Conservation (phyloP, 805 yeast genomes). For the Wickerhamomyces queroliae region DNA sequence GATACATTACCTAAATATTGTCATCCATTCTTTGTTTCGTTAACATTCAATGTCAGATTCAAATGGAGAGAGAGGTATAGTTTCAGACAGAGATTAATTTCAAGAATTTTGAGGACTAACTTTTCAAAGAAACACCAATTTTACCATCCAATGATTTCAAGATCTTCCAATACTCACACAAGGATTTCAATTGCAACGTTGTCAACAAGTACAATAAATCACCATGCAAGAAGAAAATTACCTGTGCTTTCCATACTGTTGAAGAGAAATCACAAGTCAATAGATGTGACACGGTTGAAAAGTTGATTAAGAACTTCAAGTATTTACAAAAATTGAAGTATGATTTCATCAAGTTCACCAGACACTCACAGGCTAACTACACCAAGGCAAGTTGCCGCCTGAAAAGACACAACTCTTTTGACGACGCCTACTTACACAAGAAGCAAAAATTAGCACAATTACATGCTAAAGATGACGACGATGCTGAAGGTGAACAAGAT, state of each 20-base stretch:
- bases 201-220: background rate
- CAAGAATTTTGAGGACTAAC: conserved; percentile 11
- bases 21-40: no score
- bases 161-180: conserved; percentile 6
- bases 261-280: background rate
- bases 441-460: no score
- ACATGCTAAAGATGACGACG: background rate
- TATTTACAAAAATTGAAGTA: conserved; percentile 26
- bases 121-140: conserved; percentile 6
- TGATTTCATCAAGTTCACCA: background rate
- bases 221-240: conserved; percentile 1
- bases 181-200: background rate
- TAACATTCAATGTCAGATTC: no score
- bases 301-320: conserved; percentile 21
- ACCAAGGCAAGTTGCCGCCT: background rate
- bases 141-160: conserved; percentile 4
- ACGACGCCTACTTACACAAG: background rate
- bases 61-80: no score
- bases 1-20: no score
- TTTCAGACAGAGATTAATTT: conserved; percentile 6
- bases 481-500: background rate
- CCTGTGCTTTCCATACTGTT: background rate
- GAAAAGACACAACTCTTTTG: conserved; percentile 13
- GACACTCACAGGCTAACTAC: background rate
- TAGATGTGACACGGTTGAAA: conserved; percentile 1